These are phyloP conservation scores for Dysphania ambrosioides DNA, from an alignment of 148 eudicot species.

Conservation along the genomic window DNA sequence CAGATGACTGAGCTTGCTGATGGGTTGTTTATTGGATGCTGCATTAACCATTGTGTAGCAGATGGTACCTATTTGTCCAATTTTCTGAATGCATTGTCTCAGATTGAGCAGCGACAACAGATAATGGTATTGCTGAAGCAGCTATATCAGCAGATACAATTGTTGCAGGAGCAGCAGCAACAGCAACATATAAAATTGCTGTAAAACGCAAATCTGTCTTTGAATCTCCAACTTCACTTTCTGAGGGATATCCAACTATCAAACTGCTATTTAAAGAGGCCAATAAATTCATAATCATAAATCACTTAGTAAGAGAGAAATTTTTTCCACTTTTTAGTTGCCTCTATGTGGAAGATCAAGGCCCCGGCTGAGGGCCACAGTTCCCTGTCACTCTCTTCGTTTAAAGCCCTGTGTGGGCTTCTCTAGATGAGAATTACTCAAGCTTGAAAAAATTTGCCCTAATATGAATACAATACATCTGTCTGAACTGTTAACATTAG, in stretches of 20 bases:
- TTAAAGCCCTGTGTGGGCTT: slow-evolving; percentile 22
- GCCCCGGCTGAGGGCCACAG: slow-evolving; percentile 5
- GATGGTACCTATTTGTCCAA: slow-evolving; percentile 23
- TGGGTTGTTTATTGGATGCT: slow-evolving; percentile 23
- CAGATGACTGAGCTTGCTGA: slow-evolving; percentile 23
- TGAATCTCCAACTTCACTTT: neutral
- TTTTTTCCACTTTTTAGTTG: slow-evolving; percentile 17
- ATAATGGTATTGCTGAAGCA: no score
- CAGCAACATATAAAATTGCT: no score
- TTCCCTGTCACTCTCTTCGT: slow-evolving; percentile 5
- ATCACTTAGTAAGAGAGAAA: neutral
- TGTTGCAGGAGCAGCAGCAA: neutral
- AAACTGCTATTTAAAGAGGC: slow-evolving; percentile 9
- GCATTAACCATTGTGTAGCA: slow-evolving; percentile 18
- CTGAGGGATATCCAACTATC: neutral
- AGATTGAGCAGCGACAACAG: no score
- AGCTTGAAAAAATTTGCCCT: slow-evolving; percentile 13
- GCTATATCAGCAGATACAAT: no score
- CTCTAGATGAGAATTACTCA: slow-evolving; percentile 29
- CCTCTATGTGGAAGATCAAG: slow-evolving; percentile 14
- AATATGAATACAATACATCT: slow-evolving; percentile 8
- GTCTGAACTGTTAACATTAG: neutral
- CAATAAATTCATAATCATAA: neutral
- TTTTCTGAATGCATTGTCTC: slow-evolving; percentile 14
- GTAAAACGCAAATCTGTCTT: neutral